Base-by-base conservation (phyloP, 2,329 filamentous ascomycete genomes). In the Meredithiella fracta region DNA sequence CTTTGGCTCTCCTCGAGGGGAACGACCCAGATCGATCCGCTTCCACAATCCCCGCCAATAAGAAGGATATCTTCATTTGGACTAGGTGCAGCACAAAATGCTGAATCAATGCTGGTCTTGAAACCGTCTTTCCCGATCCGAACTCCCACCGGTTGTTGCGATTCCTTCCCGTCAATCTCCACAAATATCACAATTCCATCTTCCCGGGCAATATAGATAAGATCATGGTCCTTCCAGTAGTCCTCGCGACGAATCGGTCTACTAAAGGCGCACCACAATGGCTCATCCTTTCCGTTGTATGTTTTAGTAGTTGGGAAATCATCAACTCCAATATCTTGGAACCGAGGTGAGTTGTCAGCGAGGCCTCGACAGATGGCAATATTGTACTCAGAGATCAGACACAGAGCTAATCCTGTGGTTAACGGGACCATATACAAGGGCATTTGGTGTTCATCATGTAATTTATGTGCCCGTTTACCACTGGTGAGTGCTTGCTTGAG, bases 221-320 rank as follows among this genome's bases (percentile, higher is more conserved):
- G 80, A 64, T 97, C 92, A 37, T 82, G 80, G 17, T 72, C 74
- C 55, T 76, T 70, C 54, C 77, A 77, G 61, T 83, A 84, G 11
- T 72, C 68, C 59, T 75, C 75, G 23, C 80, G 76, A 6, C 91
- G 81, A 58, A 80, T 76, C 1, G 89, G 85, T 58, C 86, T 79
- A 26, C 87, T 80, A 90, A 91, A 98, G 23, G 85, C 80, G 2
- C 84, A 85, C 86, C 89, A 96, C 2, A 86, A 67, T 0, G 85
- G 84, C 40, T 59, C 64, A 37, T 63, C 68, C 34, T 59, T 66
- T 25, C 73, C 79, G 59, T 73, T 71, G 60, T 74, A 70, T 34
- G 74, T 70, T 34, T 65, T 61, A 0, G 74, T 77, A 7, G 67
- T 65, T 0, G 66, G 64, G 11, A 68, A 70, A 26, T 67, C 61